These are phyloP conservation scores for Lactarius sanguifluus DNA, from an alignment of 768 basidiomycete species.

Conservation along the genomic window DNA sequence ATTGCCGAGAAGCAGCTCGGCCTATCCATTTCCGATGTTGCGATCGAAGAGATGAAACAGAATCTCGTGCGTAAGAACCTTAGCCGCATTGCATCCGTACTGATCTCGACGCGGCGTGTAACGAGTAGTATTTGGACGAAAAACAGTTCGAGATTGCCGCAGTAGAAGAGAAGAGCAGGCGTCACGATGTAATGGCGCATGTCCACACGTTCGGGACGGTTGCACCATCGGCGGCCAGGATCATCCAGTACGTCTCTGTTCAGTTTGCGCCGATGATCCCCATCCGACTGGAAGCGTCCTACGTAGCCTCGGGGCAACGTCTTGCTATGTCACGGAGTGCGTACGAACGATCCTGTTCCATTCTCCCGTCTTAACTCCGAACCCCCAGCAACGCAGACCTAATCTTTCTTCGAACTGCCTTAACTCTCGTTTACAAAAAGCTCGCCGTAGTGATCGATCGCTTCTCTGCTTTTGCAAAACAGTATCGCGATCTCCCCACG, in stretches of 20 bases:
- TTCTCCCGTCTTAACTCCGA: too few relatives aligned
- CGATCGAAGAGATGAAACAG: constrained; percentile 92
- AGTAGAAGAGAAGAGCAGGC: constrained; percentile 91
- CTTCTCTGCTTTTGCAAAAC: constrained; percentile 76
- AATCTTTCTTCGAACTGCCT: constrained; percentile 89
- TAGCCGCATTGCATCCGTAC: neutral
- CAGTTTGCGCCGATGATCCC: neutral
- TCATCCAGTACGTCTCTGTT: constrained; percentile 72
- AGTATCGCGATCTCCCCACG: constrained; percentile 87
- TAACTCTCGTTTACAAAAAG: constrained; percentile 81
- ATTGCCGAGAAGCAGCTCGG: constrained; percentile 96
- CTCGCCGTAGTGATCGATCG: constrained; percentile 90
- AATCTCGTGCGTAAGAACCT: constrained; percentile 62
- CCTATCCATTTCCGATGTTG: constrained; percentile 82
- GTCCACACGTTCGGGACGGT: constrained; percentile 96
- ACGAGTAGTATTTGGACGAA: constrained; percentile 68
- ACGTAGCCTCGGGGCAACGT: constrained; percentile 86
- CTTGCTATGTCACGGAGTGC: constrained; percentile 98
- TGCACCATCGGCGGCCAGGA: constrained; percentile 92
- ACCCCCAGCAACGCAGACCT: constrained; percentile 96
- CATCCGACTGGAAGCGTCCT: neutral
- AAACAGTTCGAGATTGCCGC: constrained; percentile 92
- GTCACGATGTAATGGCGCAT: constrained; percentile 99
- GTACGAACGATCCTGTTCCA: constrained; percentile 33
- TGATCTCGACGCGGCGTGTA: constrained; percentile 4